Base-by-base conservation (phyloP, 2,329 filamentous ascomycete genomes). In the Calonectria pseudoreteaudii region DNA sequence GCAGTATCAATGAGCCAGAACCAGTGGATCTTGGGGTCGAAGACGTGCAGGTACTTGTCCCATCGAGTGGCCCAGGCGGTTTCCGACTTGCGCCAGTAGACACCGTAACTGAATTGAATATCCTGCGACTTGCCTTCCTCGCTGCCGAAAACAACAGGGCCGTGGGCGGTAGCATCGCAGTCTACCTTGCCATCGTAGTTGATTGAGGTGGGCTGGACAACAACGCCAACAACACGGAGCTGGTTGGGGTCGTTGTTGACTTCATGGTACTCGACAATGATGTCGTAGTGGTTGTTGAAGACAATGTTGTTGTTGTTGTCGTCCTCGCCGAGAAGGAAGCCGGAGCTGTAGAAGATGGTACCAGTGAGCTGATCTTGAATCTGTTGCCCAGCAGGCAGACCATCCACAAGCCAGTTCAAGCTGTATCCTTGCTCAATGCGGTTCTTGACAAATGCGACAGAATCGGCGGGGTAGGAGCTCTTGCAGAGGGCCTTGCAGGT, bases 41-140 rank as follows among this genome's bases (percentile, higher is more conserved):
- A 97, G 36, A 99, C 96, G 82, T 98, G 96, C 44, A 99, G 90
- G 83, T 98, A 98, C 86, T 98, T 98, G 88, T 99, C 97, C 97
- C 97, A 99, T 77, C 97, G 92, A 16, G 97, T 99, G 34, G 97
- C 97, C 93, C 98, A 99, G 1, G 94, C 94, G 1, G 96, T 98
- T 0, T 90, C 82, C 0, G 95, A 98, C 78, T 92, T 91, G 71
- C 90, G 91, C 97, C 97, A 99, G 85, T 93, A 94, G 18, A 98
- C 95, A 77, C 94, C 95, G 87, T 99, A 99, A 7, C 95, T 98
- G 87, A 95, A 99, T 3, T 92, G 91, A 28, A 98, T 94, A 26
- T 90, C 81, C 64, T 86, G 26, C 90, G 95, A 70, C 18, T 84
- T 81, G 41, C 81, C 82, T 23, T 83, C 82, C 30, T 90, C 89